A percentile compares a stretch with the other conserved stretches of the same genome.
These are phyloP conservation scores for Lachancea waltii DNA, from an alignment of 805 yeast genomes.

Conservation along the genomic window DNA sequence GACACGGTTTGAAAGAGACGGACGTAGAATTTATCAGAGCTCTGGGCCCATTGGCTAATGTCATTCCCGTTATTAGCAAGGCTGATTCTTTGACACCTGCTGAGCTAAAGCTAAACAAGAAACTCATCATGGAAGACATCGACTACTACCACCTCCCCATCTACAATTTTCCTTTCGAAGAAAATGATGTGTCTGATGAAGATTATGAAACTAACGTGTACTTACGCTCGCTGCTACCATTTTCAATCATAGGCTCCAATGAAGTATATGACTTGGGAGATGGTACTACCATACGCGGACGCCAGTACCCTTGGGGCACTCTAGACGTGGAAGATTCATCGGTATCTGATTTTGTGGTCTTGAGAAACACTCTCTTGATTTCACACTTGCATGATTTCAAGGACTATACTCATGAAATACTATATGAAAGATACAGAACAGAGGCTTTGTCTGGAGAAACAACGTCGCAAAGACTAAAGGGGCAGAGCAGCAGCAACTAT, in stretches of 20 bases:
- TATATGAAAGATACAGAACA: slow-evolving; percentile 87
- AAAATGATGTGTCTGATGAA: slow-evolving; percentile 49
- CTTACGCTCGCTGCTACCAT: slow-evolving; percentile 57
- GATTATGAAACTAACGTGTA: slow-evolving; percentile 60
- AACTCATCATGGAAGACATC: slow-evolving; percentile 70
- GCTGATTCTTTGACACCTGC: slow-evolving; percentile 78
- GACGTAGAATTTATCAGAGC: slow-evolving; percentile 75
- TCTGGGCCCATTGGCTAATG: slow-evolving; percentile 72
- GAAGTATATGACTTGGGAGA: slow-evolving; percentile 45
- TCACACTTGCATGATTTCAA: slow-evolving; percentile 84
- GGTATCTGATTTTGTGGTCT: slow-evolving; percentile 69
- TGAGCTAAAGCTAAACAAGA: slow-evolving; percentile 69
- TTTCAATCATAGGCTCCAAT: slow-evolving; percentile 65
- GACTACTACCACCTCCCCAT: slow-evolving; percentile 63
- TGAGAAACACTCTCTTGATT: slow-evolving; percentile 72
- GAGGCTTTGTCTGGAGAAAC: slow-evolving; percentile 65
- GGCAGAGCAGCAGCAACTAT: slow-evolving; percentile 4
- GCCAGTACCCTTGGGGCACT: slow-evolving; percentile 55
- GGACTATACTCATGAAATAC: slow-evolving; percentile 78
- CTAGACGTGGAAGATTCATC: slow-evolving; percentile 66
- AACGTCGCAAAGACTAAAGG: slow-evolving; percentile 3
- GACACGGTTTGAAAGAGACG: slow-evolving; percentile 71
- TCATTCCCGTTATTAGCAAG: slow-evolving; percentile 81
- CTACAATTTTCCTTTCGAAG: slow-evolving; percentile 64
- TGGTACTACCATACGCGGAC: slow-evolving; percentile 38